Evolutionary conservation across 805 yeast genomes (phyloP).

Genomic region (Pichia kluyveri): DNA sequence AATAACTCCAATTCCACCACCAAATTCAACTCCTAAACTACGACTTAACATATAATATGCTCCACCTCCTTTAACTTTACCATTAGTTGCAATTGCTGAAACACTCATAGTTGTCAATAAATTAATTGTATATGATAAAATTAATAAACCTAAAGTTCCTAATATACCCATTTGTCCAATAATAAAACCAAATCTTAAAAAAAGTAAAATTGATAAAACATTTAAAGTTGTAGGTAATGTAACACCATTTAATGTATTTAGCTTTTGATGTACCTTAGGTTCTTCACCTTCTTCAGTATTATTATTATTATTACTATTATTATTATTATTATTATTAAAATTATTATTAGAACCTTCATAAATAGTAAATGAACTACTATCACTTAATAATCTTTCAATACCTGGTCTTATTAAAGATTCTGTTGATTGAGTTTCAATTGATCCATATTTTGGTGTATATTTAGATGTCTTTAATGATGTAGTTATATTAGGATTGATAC

Average conservation of each 20-base stretch:
- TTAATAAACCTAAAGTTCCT: constrained; percentile 61
- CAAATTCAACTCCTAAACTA: constrained; percentile 94
- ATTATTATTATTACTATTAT: too few relatives aligned
- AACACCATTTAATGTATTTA: constrained; percentile 82
- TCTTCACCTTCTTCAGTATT: too few relatives aligned
- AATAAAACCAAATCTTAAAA: constrained; percentile 88
- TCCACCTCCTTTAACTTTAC: constrained; percentile 96
- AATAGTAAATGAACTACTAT: background rate
- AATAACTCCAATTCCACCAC: constrained; percentile 93
- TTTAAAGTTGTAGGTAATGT: constrained; percentile 90
- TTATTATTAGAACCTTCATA: too few relatives aligned
- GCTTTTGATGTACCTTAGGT: constrained; percentile 22
- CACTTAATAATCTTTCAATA: background rate
- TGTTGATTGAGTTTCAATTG: background rate
- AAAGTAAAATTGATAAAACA: constrained; percentile 90
- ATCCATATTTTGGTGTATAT: background rate
- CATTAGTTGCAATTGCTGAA: constrained; percentile 95
- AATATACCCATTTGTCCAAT: constrained; percentile 89
- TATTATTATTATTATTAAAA: too few relatives aligned
- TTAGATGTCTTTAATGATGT: background rate
- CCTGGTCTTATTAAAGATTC: background rate
- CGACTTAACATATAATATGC: constrained; percentile 96
- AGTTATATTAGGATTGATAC: too few relatives aligned
- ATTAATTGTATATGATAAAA: constrained; percentile 72
- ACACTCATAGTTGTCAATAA: constrained; percentile 80